Evolutionary conservation across 805 yeast species (phyloP).

Genomic region (Suhomyces kilbournensis): DNA sequence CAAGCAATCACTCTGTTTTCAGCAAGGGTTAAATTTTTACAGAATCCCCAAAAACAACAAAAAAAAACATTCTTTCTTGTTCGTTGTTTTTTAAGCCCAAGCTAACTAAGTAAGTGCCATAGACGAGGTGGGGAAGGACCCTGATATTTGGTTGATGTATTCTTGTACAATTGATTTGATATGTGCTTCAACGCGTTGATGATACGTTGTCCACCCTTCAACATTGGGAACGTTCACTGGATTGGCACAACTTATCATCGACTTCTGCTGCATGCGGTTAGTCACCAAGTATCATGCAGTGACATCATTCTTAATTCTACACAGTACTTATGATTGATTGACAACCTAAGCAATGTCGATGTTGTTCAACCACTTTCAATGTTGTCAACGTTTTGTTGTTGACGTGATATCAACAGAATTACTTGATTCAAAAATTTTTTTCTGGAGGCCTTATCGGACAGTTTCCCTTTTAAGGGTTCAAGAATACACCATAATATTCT

Average conservation of each 20-base stretch:
- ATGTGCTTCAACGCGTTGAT: neutral
- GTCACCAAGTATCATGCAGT: neutral
- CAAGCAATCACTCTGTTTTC: slow-evolving; percentile 7
- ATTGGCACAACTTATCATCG: neutral
- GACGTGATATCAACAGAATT: slow-evolving; percentile 4
- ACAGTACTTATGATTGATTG: neutral
- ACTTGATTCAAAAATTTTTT: slow-evolving; percentile 3
- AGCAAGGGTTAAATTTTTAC: slow-evolving; percentile 5
- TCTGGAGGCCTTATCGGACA: slow-evolving; percentile 21
- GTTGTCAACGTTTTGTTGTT: too few relatives aligned
- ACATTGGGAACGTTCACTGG: neutral
- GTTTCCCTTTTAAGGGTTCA: neutral
- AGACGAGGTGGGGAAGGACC: slow-evolving; percentile 1
- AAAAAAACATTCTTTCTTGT: slow-evolving; percentile 6
- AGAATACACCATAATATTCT: neutral
- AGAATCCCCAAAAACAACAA: slow-evolving; percentile 5
- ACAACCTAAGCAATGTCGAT: neutral
- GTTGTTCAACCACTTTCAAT: too few relatives aligned
- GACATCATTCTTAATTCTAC: neutral
- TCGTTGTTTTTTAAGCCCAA: slow-evolving; percentile 4
- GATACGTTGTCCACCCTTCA: neutral
- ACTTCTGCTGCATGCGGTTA: neutral
- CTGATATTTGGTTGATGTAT: neutral
- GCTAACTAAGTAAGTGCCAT: slow-evolving; percentile 1
- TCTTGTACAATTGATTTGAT: neutral